Base-by-base conservation (phyloP, 1,284 basidiomycete genomes). In the Puccinia horiana region DNA sequence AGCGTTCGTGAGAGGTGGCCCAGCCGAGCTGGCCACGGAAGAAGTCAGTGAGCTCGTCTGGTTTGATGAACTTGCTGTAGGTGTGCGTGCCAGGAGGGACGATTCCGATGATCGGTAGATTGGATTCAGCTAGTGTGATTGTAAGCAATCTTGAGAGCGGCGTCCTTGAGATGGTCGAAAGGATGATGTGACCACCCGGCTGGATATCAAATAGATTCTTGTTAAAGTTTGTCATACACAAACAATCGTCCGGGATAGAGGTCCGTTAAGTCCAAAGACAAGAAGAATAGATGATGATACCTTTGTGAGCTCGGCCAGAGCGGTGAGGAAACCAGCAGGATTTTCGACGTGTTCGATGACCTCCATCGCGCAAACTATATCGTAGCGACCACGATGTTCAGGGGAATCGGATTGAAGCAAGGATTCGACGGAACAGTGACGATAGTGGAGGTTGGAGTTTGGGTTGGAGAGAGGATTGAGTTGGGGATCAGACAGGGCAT, bases 331-430 rank as follows among this genome's bases (percentile, higher is more conserved):
- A 9, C 90, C 90, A 16, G 91, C 89, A 0, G 97, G 96, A 84
- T 95, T 92, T 86, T 97, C 93, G 83, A 99, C 97, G 86, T 99
- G 97, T 88, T 99, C 97, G 63, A 99, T 86, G 23, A 99, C 96
- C 87, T 99, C 97, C 95, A 99, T 95, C 14, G 95, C 93, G 86
- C 95, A 97, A 20, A 99, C 95, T 9, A 96, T 90, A 87, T 99
- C 96, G 86, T 93, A 99, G 65, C 90, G 90, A 84, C 90, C 90
- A 42, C 90, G 85, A 29, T 88, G 88, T 9, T 52, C 0, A 84
- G 86, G 12, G 91, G 90, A 8, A 49, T 67, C 54, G 18, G 58
- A 32, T 90, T 92, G 86, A 2, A 95, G 86, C 6, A 91, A 90
- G 0, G 90, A 89, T 86, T 98, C 96, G 0, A 93, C 95, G 0